Percentiles rank a stretch among this genome's conserved stretches.
Conservation (phyloP, 73 alveolate species). For the Paramecium bursaria region DNA sequence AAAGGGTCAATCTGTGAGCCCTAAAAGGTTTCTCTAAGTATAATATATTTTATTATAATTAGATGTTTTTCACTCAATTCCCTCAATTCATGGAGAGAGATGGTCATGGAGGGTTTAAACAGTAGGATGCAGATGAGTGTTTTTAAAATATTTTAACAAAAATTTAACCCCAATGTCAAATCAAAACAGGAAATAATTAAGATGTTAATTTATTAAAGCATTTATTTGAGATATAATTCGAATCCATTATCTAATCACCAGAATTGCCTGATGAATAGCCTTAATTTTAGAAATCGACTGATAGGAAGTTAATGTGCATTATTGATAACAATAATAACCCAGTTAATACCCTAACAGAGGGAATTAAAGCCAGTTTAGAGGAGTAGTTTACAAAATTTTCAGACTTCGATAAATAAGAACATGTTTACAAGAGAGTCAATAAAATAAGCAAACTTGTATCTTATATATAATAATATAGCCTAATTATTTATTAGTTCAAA, state of each 20-base stretch:
- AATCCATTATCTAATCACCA: constrained; percentile 78
- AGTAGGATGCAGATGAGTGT: constrained; percentile 99
- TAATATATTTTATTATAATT: constrained; percentile 82
- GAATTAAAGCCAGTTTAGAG: constrained; percentile 85
- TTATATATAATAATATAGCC: constrained; percentile 74
- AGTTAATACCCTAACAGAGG: constrained; percentile 92
- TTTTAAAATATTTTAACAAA: constrained; percentile 81
- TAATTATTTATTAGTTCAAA: constrained; percentile 84
- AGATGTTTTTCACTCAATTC: constrained; percentile 80
- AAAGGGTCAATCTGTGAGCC: constrained; percentile 61
- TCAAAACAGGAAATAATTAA: too few relatives aligned
- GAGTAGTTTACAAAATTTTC: constrained; percentile 90
- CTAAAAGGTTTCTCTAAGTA: constrained; percentile 24
- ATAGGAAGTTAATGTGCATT: constrained; percentile 85
- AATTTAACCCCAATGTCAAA: constrained; percentile 77
- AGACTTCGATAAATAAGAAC: constrained; percentile 79
- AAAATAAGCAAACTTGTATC: constrained; percentile 82
- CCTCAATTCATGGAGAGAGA: constrained; percentile 96
- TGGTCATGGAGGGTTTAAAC: constrained; percentile 86
- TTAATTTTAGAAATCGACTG: constrained; percentile 75
- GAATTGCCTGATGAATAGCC: constrained; percentile 85
- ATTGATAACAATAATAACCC: constrained; percentile 90
- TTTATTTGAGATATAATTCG: constrained; percentile 90
- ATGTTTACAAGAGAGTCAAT: constrained; percentile 87
- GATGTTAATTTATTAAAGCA: constrained; percentile 82